A percentile compares a stretch with the other conserved stretches of the same genome.
Evolutionary conservation across 371 early-diverging fungal genomes (phyloP).

Genomic region (Circinella minor): DNA sequence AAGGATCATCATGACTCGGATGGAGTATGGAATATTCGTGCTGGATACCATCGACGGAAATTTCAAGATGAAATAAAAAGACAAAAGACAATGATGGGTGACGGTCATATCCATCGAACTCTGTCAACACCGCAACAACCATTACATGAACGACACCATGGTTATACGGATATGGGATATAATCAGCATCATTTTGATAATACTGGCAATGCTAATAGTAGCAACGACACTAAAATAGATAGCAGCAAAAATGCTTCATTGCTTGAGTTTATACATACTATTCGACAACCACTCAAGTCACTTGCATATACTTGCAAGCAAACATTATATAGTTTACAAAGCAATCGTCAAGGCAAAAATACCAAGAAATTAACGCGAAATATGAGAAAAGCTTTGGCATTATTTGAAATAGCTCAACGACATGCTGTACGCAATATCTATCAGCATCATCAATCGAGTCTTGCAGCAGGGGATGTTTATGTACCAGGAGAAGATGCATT

Average conservation of each 20-base stretch:
- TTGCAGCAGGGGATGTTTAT: background rate
- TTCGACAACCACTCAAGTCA: conserved; percentile 66
- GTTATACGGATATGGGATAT: background rate
- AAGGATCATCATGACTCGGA: conserved; percentile 2
- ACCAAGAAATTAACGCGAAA: conserved; percentile 25
- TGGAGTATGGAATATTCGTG: conserved; percentile 45
- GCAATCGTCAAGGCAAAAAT: conserved; percentile 12
- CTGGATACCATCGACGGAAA: conserved; percentile 49
- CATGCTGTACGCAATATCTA: conserved; percentile 40
- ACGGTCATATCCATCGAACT: background rate
- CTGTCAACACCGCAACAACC: conserved; percentile 4
- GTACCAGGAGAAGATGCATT: conserved; percentile 69
- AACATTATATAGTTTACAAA: conserved; percentile 57
- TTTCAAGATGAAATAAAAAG: conserved; percentile 46
- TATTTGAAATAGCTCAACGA: conserved; percentile 49
- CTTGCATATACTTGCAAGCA: conserved; percentile 69
- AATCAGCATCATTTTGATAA: background rate
- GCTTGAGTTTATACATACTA: conserved; percentile 59
- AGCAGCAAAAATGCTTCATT: conserved; percentile 25
- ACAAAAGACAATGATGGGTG: conserved; percentile 31
- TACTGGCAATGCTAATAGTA: background rate
- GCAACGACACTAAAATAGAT: background rate
- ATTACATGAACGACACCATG: background rate
- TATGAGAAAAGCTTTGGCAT: conserved; percentile 42
- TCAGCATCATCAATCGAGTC: conserved; percentile 10